Evolutionary conservation across 1,139 yeast genomes (phyloP), one percentile per base, ranked within the genome.

Genomic region (Nematodospora anomalae): DNA sequence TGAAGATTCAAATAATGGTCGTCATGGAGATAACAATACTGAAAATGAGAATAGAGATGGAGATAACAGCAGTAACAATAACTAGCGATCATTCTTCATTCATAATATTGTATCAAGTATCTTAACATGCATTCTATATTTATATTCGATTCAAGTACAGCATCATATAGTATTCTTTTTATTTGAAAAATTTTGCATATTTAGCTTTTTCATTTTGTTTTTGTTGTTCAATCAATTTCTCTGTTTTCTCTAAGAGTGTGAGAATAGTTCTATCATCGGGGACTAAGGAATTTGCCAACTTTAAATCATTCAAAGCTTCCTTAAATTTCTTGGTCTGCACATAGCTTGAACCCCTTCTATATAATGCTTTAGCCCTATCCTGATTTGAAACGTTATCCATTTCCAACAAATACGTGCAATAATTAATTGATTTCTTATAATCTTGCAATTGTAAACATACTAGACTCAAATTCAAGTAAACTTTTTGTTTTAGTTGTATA

Each of bases 281-380:
- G 29, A 70, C 67, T 22, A 71, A 47, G 3, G 59, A 54, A 9
- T 51, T 47, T 5, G 89, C 86, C 11, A 50, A 44, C 29, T 60
- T 51, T 33, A 80, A 66, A 30, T 73, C 74, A 10, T 52, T 54
- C 0, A 75, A 45, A 0, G 89, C 83, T 13, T 62, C 66, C n/a
- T 73, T 71, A 36, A 62, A 67, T 45, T 75, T 71, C 18, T 66
- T 74, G 42, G 70, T 50, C 4, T 64, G 67, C 1, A 58, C 42
- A 26, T 66, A 60, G 1, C 83, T 73, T 34, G 67, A 61, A 0
- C 86, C 90, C 42, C 71, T 67, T 57, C 94, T 70, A 53, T 71
- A 84, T 40, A 68, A 64, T 0, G 81, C 80, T 55, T 84, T 84
- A 1, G 87, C 83, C 43, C 57, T 60, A 37, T 83, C 90, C 28